Evolutionary conservation across 2,329 filamentous ascomycete genomes (phyloP).

Genomic region (Arthroderma sp.): DNA sequence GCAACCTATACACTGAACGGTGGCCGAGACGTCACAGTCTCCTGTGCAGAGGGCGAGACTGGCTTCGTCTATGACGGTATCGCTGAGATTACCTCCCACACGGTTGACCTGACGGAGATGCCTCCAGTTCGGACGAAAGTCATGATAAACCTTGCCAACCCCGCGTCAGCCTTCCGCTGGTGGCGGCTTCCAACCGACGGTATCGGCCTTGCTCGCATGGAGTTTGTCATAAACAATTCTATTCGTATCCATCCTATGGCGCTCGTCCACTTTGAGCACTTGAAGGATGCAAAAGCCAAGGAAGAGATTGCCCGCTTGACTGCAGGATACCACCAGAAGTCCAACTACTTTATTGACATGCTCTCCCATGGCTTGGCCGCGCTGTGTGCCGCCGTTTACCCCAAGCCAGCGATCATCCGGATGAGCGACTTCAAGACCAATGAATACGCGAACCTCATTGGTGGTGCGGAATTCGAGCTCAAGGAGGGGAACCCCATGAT

Average conservation of each 20-base stretch:
- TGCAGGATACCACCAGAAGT: background rate
- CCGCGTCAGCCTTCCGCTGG: background rate
- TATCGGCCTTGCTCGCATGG: constrained; percentile 1
- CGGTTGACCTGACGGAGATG: constrained; percentile 1
- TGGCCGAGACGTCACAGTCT: constrained; percentile 27
- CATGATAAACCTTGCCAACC: constrained; percentile 1
- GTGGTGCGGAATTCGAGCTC: constrained; percentile 28
- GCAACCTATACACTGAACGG: constrained; percentile 26
- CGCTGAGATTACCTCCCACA: constrained; percentile 21
- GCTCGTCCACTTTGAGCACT: background rate
- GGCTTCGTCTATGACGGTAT: constrained; percentile 26
- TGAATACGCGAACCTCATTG: constrained; percentile 19
- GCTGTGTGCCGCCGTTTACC: background rate
- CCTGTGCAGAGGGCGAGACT: constrained; percentile 26
- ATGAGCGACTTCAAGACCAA: constrained; percentile 4
- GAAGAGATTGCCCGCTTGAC: background rate
- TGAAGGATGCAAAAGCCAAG: background rate
- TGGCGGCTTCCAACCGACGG: constrained; percentile 1
- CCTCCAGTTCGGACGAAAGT: background rate
- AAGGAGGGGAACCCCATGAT: constrained; percentile 31
- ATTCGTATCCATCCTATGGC: constrained; percentile 1
- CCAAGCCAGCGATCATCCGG: constrained; percentile 1
- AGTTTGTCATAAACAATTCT: background rate
- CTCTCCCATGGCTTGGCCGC: background rate
- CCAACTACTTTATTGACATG: constrained; percentile 1